Conservation (phyloP, 2,329 filamentous ascomycete genomes). For the Epicoccum sorghinum region DNA sequence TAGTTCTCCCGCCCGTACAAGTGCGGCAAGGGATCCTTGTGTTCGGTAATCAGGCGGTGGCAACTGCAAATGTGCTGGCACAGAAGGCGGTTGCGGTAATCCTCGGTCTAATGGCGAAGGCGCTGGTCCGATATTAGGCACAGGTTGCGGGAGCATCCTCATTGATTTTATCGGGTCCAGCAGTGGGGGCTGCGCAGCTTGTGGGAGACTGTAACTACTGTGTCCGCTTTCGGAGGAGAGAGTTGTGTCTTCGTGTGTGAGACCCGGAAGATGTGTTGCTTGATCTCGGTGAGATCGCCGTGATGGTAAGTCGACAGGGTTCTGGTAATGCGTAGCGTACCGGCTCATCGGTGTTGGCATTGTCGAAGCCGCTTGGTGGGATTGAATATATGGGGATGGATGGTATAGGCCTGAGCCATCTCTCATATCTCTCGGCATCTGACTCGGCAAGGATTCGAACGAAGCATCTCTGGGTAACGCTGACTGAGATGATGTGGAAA, state of each 20-base stretch:
- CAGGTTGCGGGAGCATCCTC: conserved; percentile 47
- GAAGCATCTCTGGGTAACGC: conserved; percentile 33
- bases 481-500: conserved; percentile 43
- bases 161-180: conserved; percentile 42
- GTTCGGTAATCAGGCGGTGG: conserved; percentile 38
- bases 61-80: conserved; percentile 24
- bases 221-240: conserved; percentile 48
- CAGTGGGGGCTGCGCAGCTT: conserved; percentile 23
- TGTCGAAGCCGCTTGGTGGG: conserved; percentile 13
- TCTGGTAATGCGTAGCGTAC: conserved; percentile 28
- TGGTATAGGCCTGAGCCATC: conserved; percentile 27
- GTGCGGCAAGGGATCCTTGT: conserved; percentile 44
- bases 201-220: conserved; percentile 26
- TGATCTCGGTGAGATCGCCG: conserved; percentile 40
- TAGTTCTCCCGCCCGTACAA: conserved; percentile 47
- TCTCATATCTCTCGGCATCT: conserved; percentile 28
- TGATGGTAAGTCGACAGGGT: conserved; percentile 36
- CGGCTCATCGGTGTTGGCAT: conserved; percentile 5
- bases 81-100: conserved; percentile 15
- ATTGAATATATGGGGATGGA: conserved; percentile 23
- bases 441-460: conserved; percentile 29
- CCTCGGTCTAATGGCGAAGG: conserved; percentile 42
- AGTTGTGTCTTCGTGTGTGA: conserved; percentile 49
- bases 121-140: conserved; percentile 37
- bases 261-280: conserved; percentile 34